Evolutionary conservation across 2,329 filamentous ascomycete genomes (phyloP), one percentile per base, ranked within the genome.

Genomic region (Aureobasidium sp.): DNA sequence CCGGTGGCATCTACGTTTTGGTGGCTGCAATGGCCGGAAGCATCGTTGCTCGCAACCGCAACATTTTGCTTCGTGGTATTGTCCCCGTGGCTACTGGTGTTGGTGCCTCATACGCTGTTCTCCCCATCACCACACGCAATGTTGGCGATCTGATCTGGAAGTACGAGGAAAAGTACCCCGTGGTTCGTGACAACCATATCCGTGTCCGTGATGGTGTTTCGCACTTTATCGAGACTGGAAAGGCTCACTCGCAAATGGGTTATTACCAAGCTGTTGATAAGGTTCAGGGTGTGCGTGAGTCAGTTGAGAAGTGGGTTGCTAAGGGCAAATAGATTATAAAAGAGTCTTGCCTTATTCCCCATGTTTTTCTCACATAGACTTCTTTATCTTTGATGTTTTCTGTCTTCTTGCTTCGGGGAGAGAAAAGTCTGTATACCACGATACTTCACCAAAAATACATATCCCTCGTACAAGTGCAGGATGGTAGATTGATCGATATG

Each of bases 21-120:
- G 95, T 99, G 55, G 91, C 95, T 48, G 91, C 93, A 73, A 98
- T 99, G 95, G 93, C 96, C 42, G 96, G 95, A 72, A 94, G 90
- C 79, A 98, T 99, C 77, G 84, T 98, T 64, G 90, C 93, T 64
- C 90, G 95, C 69, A 97, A 97, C 84, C 90, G 95, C 73, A 95
- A 92, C 79, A 87, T 98, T 69, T 78, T 97, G 69, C 83, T 99
- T 63, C 90, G 96, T 71, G 90, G 91, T 63, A 84, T 90, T 2
- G 87, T 93, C 2, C 96, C 96, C 15, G 80, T 95, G 58, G 90
- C 91, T 25, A 89, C 98, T 50, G 96, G 95, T 71, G 83, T 97
- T 69, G 90, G 90, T 65, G 93, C 94, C 65, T 94, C 93, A 67
- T 96, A 94, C 89, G 85, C 90, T 68, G 90, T 97, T 45, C 82